Evolutionary conservation across 2,329 filamentous ascomycete species (phyloP), one percentile per base, ranked within the genome.

Genomic region (Diaporthe sp.): DNA sequence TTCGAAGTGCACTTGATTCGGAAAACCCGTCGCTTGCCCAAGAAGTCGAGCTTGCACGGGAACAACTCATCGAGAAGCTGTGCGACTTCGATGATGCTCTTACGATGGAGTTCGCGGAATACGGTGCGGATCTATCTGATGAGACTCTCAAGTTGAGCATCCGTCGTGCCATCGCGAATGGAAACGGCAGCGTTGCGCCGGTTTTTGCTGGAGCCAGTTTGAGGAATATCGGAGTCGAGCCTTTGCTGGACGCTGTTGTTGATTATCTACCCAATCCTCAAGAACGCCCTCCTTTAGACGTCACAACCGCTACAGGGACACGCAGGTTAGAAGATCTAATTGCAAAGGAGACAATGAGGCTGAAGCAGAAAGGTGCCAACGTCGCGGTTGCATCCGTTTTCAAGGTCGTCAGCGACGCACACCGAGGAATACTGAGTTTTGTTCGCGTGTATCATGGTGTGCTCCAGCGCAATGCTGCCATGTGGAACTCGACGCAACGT

Each of bases 161-260:
- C 42, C 91, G 96, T 45, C 89, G 92, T 60, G 92, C 92, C 52
- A 90, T 97, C 8, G 87, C 92, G 8, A 87, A 88, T 61, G 90
- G 92, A 1, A 89, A 93, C 13, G 95, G 94, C 68, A 87, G 85
- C n/a, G 87, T 97, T 25, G 93, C 97, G 57, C 96, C 96, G 0
- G 89, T 98, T 0, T 97, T 98, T 83, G 95, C 95, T 0, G 96
- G 96, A 3, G 96, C 96, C 7, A 98, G 96, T 82, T 95, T 98
- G 83, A 92, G 94, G 55, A 98, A 98, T 77, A 95, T 98, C 76
- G 97, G 97, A 10, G 95, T 98, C 5, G 95, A 98, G 82, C 95
- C 96, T 38, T 87, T 99, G 30, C 89, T 98, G 71, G 95, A 98
- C 82, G 95, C 95, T 50, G 92, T 98, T 17, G 91, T 95, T 12